Conservation (phyloP, 2,329 filamentous ascomycete species). For the Phoma sp. region DNA sequence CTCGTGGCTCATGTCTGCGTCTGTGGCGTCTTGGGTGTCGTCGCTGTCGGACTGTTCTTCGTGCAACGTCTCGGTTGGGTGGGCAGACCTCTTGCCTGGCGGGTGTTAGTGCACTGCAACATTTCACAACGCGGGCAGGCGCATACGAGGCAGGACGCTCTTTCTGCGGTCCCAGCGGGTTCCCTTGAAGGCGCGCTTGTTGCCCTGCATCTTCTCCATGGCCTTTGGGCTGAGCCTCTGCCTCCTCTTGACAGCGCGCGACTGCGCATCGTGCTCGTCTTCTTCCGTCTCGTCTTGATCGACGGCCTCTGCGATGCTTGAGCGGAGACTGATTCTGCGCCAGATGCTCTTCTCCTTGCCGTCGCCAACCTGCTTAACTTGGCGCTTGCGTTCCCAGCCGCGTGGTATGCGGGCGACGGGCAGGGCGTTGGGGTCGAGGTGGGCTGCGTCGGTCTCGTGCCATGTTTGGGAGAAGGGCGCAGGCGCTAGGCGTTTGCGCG, state of each 20-base stretch:
- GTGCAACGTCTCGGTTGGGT: slow-evolving; percentile 4
- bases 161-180: slow-evolving; percentile 48
- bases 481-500: slow-evolving; percentile 36
- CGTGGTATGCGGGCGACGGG: slow-evolving; percentile 52
- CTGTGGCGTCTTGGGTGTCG: slow-evolving; percentile 20
- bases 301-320: slow-evolving; percentile 26
- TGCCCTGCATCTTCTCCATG: slow-evolving; percentile 38
- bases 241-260: slow-evolving; percentile 55
- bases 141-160: slow-evolving; percentile 44
- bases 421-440: slow-evolving; percentile 51
- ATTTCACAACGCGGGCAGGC: background rate
- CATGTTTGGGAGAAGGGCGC: slow-evolving; percentile 47
- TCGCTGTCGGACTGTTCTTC: slow-evolving; percentile 15
- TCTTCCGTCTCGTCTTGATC: slow-evolving; percentile 27
- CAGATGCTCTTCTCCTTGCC: slow-evolving; percentile 55
- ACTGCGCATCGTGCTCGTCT: slow-evolving; percentile 41
- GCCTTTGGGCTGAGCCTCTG: slow-evolving; percentile 45
- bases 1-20: slow-evolving; percentile 21
- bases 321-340: slow-evolving; percentile 50
- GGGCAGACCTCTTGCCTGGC: slow-evolving; percentile 35
- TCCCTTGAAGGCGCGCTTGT: slow-evolving; percentile 41
- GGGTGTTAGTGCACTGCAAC: slow-evolving; percentile 19
- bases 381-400: slow-evolving; percentile 57
- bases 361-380: slow-evolving; percentile 47
- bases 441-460: slow-evolving; percentile 50